Conservation (phyloP, 1,284 basidiomycete genomes). For the Lentinula novae-zelandiae region DNA sequence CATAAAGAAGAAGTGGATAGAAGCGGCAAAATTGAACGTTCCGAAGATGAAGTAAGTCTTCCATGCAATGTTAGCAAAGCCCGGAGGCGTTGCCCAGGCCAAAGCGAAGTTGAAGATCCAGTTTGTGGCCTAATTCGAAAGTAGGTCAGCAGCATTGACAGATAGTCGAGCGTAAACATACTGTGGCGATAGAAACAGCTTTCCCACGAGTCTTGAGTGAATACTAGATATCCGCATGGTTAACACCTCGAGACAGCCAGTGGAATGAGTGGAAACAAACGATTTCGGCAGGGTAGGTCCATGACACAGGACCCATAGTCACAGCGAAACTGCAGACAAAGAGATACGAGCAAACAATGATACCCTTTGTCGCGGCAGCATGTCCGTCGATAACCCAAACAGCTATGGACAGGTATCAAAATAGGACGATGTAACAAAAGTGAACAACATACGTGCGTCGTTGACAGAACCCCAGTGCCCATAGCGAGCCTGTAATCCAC, state of each 20-base stretch:
- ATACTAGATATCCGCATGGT: slow-evolving; percentile 30
- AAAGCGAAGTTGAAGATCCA: slow-evolving; percentile 75
- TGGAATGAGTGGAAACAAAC: slow-evolving; percentile 20
- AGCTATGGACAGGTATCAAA: slow-evolving; percentile 11
- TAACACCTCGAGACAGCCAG: slow-evolving; percentile 24
- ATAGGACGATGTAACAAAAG: not conserved
- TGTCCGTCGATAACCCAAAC: slow-evolving; percentile 65
- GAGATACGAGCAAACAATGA: slow-evolving; percentile 76
- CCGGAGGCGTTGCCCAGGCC: slow-evolving; percentile 62
- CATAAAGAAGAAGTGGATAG: slow-evolving; percentile 68
- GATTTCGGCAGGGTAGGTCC: slow-evolving; percentile 66
- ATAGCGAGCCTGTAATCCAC: slow-evolving; percentile 65
- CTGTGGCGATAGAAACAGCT: slow-evolving; percentile 59
- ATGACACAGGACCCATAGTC: slow-evolving; percentile 73
- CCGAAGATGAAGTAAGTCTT: slow-evolving; percentile 76
- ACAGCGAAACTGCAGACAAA: slow-evolving; percentile 73
- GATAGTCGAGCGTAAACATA: slow-evolving; percentile 6
- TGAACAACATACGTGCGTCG: slow-evolving; percentile 24
- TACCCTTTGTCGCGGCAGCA: slow-evolving; percentile 53
- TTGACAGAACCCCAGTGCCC: slow-evolving; percentile 57
- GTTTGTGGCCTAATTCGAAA: slow-evolving; percentile 36
- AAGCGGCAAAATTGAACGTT: slow-evolving; percentile 70
- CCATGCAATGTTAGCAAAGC: slow-evolving; percentile 46
- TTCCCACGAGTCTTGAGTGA: slow-evolving; percentile 72
- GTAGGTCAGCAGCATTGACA: not conserved